Evolutionary conservation across 73 alveolate genomes (phyloP), one percentile per base, ranked within the genome.

Genomic region (Stentor coeruleus): DNA sequence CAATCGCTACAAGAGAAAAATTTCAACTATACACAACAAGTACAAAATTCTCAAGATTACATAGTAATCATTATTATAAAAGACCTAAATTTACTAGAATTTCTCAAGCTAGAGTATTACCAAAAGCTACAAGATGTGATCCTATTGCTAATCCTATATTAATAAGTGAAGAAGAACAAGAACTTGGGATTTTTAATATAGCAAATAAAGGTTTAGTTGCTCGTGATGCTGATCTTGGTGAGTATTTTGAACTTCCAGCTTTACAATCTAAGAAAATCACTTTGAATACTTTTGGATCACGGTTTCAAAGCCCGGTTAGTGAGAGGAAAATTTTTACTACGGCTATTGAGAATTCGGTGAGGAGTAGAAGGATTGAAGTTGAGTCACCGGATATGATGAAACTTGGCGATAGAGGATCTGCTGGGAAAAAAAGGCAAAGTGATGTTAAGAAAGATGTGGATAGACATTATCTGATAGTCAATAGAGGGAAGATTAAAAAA

Each of bases 201-300:
- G 77, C 92, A 11, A 87, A 88, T 28, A 85, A 93, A 76, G 98
- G 98, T 3, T 85, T 90, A 38, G 90, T 95, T 57, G 96, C 98
- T 6, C 89, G 89, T 88, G 93, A 85, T 74, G 96, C 94, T 3
- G 99, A 95, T 83, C 86, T 95, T 31, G 85, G 96, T 26, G 98
- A 97, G 3, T 93, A 95, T 11, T 90, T 95, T 38, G 91, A 95
- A 40, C 94, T 90, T 49, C 95, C 97, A 84, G 97, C 99, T 30
- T 86, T 94, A 80, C 85, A 60, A 42, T 85, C 91, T 39, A 85
- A 73, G 57, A 58, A 60, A 35, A 35, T 39, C 14, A 14, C 33
- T 20, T 0, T 75, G 33, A 37, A 75, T 38, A n/a, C 33, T 0
- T 15, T 31, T 1, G 33, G 2, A 33, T 37, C 37, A 60, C 37